Percentiles rank a stretch among this genome's conserved stretches.
phyloP scores from a whole-genome alignment of 169 alveolate genomes.

The Plasmodium gonderi region DNA sequence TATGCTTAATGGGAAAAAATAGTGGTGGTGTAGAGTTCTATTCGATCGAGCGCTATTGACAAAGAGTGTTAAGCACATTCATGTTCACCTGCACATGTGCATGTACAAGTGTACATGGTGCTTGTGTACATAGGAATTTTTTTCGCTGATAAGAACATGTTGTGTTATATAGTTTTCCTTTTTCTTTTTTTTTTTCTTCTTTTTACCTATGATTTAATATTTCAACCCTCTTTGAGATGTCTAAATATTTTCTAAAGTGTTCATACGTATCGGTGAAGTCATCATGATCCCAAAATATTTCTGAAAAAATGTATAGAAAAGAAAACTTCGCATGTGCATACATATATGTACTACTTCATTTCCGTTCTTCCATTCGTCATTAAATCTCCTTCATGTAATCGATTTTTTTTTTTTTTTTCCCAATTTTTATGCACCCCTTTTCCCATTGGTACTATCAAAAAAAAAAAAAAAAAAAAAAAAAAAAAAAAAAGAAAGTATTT shows the following conservation, averaged over 20 bases:
- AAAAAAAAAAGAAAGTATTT: not conserved
- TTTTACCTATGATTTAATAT: slow-evolving; percentile 86
- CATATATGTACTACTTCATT: not conserved
- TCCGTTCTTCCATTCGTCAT: not conserved
- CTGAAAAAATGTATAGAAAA: slow-evolving; percentile 28
- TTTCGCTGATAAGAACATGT: no score
- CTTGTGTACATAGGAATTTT: no score
- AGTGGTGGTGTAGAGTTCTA: no score
- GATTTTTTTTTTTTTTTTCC: not conserved
- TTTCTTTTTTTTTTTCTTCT: no score
- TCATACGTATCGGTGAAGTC: slow-evolving; percentile 87
- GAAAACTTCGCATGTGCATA: not conserved
- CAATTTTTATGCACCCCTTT: not conserved
- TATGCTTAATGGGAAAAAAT: no score
- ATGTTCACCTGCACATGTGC: not conserved
- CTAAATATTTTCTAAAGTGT: slow-evolving; percentile 85
- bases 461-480: not conserved
- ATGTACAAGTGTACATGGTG: not conserved
- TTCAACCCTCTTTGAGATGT: slow-evolving; percentile 89
- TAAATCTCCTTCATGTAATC: not conserved
- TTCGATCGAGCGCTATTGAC: no score
- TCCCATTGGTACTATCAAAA: not conserved
- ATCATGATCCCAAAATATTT: slow-evolving; percentile 89
- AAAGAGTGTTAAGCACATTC: no score
- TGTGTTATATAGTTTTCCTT: no score